These are phyloP conservation scores for Bruguiera hainesii DNA, from an alignment of 441 rosid genomes.

Conservation along the genomic window DNA sequence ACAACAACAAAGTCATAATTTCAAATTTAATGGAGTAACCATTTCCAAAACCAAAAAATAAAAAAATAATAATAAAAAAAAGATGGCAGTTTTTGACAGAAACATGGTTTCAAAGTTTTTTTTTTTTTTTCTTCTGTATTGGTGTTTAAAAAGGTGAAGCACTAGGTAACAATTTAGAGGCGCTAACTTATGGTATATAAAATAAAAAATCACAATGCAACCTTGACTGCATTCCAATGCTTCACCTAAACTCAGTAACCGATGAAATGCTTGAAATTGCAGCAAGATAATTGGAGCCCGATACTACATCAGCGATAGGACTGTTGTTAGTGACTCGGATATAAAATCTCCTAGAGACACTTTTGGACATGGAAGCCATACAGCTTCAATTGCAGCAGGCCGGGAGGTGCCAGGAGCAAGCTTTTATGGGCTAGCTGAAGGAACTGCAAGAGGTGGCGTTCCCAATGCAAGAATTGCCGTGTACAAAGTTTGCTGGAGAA, in stretches of 20 bases:
- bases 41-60: too few species aligned
- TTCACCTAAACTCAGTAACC: background rate
- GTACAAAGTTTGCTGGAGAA: constrained; percentile 53
- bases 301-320: constrained; percentile 16
- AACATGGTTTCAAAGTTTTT: too few species aligned
- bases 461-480: constrained; percentile 48
- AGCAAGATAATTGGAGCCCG: constrained; percentile 40
- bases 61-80: too few species aligned
- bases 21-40: too few species aligned
- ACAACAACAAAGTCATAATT: too few species aligned
- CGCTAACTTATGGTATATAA: constrained; percentile 32
- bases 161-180: constrained; percentile 16
- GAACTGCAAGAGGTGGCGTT: constrained; percentile 56
- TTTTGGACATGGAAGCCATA: constrained; percentile 54
- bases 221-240: background rate
- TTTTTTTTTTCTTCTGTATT: too few species aligned
- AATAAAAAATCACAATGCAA: constrained; percentile 16
- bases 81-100: too few species aligned
- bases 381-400: constrained; percentile 53
- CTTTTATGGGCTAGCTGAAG: constrained; percentile 44
- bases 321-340: background rate
- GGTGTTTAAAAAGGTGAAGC: too few species aligned
- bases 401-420: constrained; percentile 28
- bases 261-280: background rate
- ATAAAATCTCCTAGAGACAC: constrained; percentile 39